Evolutionary conservation across 768 basidiomycete genomes (phyloP), one percentile per base, ranked within the genome.

Genomic region (Kwoniella heveanensis): DNA sequence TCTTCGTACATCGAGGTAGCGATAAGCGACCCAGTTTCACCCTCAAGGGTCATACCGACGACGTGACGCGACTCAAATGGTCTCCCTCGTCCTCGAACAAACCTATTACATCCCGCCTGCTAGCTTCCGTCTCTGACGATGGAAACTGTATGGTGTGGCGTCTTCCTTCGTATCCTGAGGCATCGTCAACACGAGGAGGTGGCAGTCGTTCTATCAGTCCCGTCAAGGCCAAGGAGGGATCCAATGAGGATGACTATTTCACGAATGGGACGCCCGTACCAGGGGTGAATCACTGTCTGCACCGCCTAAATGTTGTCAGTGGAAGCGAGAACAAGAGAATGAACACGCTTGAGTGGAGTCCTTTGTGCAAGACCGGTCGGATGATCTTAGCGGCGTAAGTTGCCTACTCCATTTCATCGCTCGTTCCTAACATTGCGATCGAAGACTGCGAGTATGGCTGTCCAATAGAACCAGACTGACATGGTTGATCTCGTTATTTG

Each of bases 121-220:
- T 79, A 15, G 78, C 78, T 8, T 73, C 67, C 21, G 77, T 65
- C 6, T 72, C 71, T 0, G 78, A 79, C 57, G 78, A 79, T 61
- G 74, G 76, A 5, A 72, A 67, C 29, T 52, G 70, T 26, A 70
- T 72, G 25, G 69, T 79, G 27, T 79, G 78, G 78, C 67, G 61
- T 60, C 37, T 76, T 27, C 69, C 72, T 4, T 17, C 22, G 2
- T 76, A 73, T 36, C 74, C 74, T 30, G 62, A 62, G 57, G 55
- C 47, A 25, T 13, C 37, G 37, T 51, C 58, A 6, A 60, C 30
- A 19, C 37, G 62, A n/a, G 50, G 62, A 8, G 57, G 55, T 4
- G 53, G 49, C 6, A 62, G 58, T 30, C 29, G 64, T 7, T 67
- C 67, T 1, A 21, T 48, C 13, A 54, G 51, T 26, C 66, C 66